phyloP scores from a whole-genome alignment of 192 early-diverging fungal species.

The Podochytrium sp. region DNA sequence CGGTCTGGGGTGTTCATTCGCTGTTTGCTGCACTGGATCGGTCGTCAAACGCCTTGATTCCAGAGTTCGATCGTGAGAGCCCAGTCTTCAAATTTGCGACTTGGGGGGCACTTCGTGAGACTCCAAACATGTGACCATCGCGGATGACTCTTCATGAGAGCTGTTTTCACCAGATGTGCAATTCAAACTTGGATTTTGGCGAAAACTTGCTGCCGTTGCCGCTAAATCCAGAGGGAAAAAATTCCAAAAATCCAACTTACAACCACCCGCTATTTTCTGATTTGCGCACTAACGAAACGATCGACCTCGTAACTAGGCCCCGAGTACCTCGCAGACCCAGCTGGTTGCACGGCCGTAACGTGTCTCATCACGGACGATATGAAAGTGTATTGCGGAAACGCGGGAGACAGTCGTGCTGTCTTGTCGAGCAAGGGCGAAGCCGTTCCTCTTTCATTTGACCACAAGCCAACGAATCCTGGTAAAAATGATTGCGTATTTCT shows the following conservation, averaged over 20 bases:
- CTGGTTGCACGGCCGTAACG: slow-evolving; percentile 97
- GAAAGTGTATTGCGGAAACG: slow-evolving; percentile 83
- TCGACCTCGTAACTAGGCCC: slow-evolving; percentile 66
- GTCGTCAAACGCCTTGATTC: not conserved
- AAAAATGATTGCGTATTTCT: not conserved
- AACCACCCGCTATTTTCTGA: too few species aligned
- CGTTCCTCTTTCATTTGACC: slow-evolving; percentile 84
- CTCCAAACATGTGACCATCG: too few species aligned
- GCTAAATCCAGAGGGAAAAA: not conserved
- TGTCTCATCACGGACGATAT: slow-evolving; percentile 84
- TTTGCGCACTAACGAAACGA: too few species aligned
- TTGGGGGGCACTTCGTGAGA: too few species aligned
- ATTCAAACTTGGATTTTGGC: slow-evolving; percentile 1
- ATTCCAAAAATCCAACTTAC: too few species aligned
- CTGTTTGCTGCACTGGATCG: not conserved
- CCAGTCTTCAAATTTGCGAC: too few species aligned
- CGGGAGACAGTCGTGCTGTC: slow-evolving; percentile 94
- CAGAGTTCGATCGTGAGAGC: not conserved
- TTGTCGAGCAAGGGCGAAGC: slow-evolving; percentile 80
- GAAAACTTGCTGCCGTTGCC: not conserved
- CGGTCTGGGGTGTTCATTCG: not conserved
- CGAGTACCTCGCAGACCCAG: slow-evolving; percentile 77
- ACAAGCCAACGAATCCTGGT: slow-evolving; percentile 89
- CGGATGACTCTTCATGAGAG: too few species aligned
- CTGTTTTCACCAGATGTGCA: too few species aligned